Conservation (phyloP, 306 rosid genomes). For the Abrus pulchellus region DNA sequence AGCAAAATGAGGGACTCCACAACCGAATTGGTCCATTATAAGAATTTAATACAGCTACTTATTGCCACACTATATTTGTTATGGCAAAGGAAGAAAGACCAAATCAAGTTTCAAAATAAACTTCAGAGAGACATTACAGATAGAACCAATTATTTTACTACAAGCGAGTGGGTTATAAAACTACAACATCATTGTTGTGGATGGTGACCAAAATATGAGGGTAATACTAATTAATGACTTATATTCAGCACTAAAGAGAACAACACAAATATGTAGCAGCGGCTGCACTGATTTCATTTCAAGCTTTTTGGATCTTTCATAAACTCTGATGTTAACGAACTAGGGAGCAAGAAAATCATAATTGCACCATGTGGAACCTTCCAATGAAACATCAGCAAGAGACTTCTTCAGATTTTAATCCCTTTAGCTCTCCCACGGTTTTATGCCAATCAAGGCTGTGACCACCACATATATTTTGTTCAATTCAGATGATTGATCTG, state of each 20-base stretch:
- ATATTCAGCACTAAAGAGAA: constrained; percentile 41
- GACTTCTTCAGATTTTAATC: constrained; percentile 11
- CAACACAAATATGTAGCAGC: constrained; percentile 35
- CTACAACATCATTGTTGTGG: constrained; percentile 17
- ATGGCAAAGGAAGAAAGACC: too few relatives aligned
- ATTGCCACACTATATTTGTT: too few relatives aligned
- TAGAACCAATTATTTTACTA: constrained; percentile 39
- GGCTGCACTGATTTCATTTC: constrained; percentile 40
- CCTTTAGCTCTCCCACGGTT: constrained; percentile 28
- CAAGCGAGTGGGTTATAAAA: constrained; percentile 5
- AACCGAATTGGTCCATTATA: too few relatives aligned
- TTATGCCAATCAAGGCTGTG: constrained; percentile 24
- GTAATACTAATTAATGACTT: constrained; percentile 35
- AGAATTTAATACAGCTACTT: too few relatives aligned
- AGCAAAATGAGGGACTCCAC: neutral
- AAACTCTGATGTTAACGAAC: constrained; percentile 35
- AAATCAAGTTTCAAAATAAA: neutral
- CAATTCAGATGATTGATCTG: constrained; percentile 42
- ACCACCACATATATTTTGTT: constrained; percentile 27
- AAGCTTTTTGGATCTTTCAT: constrained; percentile 34
- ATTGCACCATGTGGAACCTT: constrained; percentile 42
- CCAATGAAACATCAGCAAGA: constrained; percentile 41
- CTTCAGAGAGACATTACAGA: constrained; percentile 17
- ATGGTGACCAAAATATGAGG: constrained; percentile 34
- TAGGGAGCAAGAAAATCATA: constrained; percentile 44